Base-by-base conservation (phyloP, 805 yeast species). In the Ogataea glucozyma region DNA sequence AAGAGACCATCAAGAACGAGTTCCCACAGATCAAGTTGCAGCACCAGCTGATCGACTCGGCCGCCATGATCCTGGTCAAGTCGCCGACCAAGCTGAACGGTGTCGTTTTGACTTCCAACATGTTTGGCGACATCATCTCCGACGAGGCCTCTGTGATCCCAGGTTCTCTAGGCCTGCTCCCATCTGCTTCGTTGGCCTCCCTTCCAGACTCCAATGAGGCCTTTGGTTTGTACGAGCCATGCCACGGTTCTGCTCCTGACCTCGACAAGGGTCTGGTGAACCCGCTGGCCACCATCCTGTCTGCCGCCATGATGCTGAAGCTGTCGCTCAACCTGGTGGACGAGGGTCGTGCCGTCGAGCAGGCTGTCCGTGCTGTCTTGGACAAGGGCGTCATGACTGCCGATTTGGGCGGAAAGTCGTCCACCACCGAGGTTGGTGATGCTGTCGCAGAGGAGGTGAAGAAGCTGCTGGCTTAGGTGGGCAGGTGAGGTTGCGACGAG, bases 61-160 rank as follows among this genome's bases (percentile, higher is more conserved):
- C 99, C 40, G 98, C 99, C 38, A 93, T 93, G 99, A 91, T 91
- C 61, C 72, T 93, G 56, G 86, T 93, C 57, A 89, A 93, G 70
- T 81, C 78, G 49, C 99, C 99, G 58, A 85, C 90, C 31, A 82
- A 82, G 55, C 78, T 93, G 62, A 93, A 93, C 64, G 99, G 99
- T 69, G 77, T 93, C 39, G 81, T 93, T 38, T 80, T 93, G 62
- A 91, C 98, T 33, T 83, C 85, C 58, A 93, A 93, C 72, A 91
- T 93, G 96, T 93, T 93, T 66, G 99, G 99, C 61, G 99, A 93
- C 66, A 93, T 93, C 66, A 88, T 93, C 58, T 86, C 96, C 43
- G 99, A 93, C 66, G 99, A 93, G 73, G 97, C 98, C 22, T 85
- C 95, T 14, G 97, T 90, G 38, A 93, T 93, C 57, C 99, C 99